phyloP scores from a whole-genome alignment of 371 early-diverging fungal species.

The Fennellomyces sp. region DNA sequence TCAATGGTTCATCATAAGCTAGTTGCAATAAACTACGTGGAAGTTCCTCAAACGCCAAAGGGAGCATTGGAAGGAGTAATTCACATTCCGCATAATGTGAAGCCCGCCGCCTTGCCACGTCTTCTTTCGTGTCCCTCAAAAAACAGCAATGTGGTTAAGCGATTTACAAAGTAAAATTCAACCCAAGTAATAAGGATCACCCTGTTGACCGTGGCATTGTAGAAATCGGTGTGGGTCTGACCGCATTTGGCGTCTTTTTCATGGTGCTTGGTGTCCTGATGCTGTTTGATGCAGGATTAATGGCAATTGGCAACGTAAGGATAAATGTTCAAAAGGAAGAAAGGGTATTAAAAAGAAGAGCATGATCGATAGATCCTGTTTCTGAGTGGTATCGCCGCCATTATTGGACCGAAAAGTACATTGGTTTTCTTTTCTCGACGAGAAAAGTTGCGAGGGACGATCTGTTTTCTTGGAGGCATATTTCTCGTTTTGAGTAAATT shows the following conservation, averaged over 20 bases:
- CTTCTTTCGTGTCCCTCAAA: background rate
- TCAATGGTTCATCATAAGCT: too few relatives aligned
- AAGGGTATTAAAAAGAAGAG: background rate
- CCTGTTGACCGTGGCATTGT: constrained; percentile 8
- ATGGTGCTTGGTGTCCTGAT: constrained; percentile 90
- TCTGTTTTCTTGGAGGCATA: constrained; percentile 93
- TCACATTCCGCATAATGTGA: background rate
- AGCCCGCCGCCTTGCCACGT: background rate
- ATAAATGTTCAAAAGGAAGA: background rate
- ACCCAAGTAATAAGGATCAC: background rate
- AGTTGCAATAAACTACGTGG: too few relatives aligned
- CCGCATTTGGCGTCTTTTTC: constrained; percentile 94
- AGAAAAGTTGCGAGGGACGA: constrained; percentile 86
- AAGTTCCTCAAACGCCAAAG: too few relatives aligned
- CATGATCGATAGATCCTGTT: constrained; percentile 78
- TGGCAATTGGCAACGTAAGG: constrained; percentile 95
- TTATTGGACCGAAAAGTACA: constrained; percentile 89
- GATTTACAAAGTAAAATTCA: constrained; percentile 78
- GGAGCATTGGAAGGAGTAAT: too few relatives aligned
- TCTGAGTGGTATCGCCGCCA: constrained; percentile 82
- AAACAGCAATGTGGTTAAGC: constrained; percentile 72
- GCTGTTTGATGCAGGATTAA: constrained; percentile 93
- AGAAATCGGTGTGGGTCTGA: constrained; percentile 96
- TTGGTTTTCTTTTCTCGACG: constrained; percentile 80
- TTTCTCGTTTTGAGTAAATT: constrained; percentile 84